Percentiles rank a stretch among this genome's conserved stretches.
phyloP scores from a whole-genome alignment of 371 early-diverging fungal genomes.

The Syncephalastrum sp. region DNA sequence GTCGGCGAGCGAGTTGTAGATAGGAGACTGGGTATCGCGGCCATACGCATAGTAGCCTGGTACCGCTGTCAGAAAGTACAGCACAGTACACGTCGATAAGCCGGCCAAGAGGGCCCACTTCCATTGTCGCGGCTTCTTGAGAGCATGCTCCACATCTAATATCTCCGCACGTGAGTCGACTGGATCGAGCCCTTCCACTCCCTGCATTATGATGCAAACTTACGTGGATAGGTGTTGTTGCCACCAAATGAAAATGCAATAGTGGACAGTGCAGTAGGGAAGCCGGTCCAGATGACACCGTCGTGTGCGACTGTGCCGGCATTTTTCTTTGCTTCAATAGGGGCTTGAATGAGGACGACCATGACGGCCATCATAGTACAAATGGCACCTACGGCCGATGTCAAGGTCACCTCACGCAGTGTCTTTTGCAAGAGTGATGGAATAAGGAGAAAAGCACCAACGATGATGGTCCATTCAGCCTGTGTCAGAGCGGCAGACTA shows the following conservation, averaged over 20 bases:
- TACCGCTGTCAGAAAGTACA: slow-evolving; percentile 73
- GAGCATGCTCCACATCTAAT: slow-evolving; percentile 69
- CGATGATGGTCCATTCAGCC: slow-evolving; percentile 63
- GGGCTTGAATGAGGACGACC: slow-evolving; percentile 40
- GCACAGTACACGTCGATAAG: slow-evolving; percentile 58
- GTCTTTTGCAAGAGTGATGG: slow-evolving; percentile 75
- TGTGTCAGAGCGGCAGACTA: slow-evolving; percentile 18
- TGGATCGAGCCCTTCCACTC: neutral
- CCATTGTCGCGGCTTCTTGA: slow-evolving; percentile 75
- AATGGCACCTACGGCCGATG: slow-evolving; percentile 44
- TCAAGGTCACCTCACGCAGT: slow-evolving; percentile 74
- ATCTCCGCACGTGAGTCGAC: neutral
- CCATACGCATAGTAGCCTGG: slow-evolving; percentile 83
- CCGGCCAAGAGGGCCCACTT: slow-evolving; percentile 63
- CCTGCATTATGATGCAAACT: neutral
- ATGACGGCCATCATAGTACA: slow-evolving; percentile 54
- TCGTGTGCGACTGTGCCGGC: slow-evolving; percentile 14
- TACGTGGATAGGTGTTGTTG: slow-evolving; percentile 43
- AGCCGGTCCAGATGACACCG: slow-evolving; percentile 38
- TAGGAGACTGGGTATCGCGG: slow-evolving; percentile 63
- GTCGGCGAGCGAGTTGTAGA: slow-evolving; percentile 64
- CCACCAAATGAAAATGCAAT: slow-evolving; percentile 54
- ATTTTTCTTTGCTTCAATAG: slow-evolving; percentile 25
- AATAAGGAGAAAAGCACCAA: slow-evolving; percentile 62
- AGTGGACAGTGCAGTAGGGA: slow-evolving; percentile 52